Conservation (phyloP, 2,329 filamentous ascomycete genomes). For the Pseudogymnoascus sp. region DNA sequence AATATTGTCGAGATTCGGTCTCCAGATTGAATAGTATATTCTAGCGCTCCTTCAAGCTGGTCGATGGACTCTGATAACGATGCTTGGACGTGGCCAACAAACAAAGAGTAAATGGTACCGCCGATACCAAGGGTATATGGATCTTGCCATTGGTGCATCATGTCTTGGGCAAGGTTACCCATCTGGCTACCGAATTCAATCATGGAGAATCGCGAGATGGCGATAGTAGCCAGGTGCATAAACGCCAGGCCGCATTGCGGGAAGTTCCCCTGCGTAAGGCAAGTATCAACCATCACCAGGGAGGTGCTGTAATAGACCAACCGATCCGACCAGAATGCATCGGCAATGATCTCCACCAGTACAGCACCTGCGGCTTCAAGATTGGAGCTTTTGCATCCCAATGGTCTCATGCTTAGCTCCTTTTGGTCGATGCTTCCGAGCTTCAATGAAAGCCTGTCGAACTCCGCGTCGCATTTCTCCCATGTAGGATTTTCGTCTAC, state of each 20-base stretch:
- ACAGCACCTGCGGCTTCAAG: conserved; percentile 60
- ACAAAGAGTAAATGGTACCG: conserved; percentile 59
- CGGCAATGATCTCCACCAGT: conserved; percentile 58
- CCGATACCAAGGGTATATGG: conserved; percentile 59
- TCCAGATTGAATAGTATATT: conserved; percentile 56
- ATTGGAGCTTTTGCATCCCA: conserved; percentile 38
- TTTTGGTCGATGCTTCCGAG: conserved; percentile 49
- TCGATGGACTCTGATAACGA: conserved; percentile 50
- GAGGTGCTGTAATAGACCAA: conserved; percentile 65
- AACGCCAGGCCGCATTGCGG: conserved; percentile 63
- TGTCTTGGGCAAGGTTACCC: conserved; percentile 51
- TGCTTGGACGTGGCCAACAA: conserved; percentile 60
- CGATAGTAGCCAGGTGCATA: conserved; percentile 58
- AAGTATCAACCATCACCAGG: conserved; percentile 57
- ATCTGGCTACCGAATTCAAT: conserved; percentile 58
- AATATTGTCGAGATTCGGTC: conserved; percentile 65
- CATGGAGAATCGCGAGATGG: conserved; percentile 62
- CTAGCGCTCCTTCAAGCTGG: conserved; percentile 56
- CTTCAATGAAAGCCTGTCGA: conserved; percentile 51
- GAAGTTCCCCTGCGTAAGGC: conserved; percentile 54
- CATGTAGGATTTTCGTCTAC: conserved; percentile 59
- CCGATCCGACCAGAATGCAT: conserved; percentile 65
- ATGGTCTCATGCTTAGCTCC: conserved; percentile 36
- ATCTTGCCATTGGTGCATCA: conserved; percentile 56
- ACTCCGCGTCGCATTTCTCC: conserved; percentile 69